Evolutionary conservation across 1,284 basidiomycete genomes (phyloP), one percentile per base, ranked within the genome.

Genomic region (Leccinum pachyderme): DNA sequence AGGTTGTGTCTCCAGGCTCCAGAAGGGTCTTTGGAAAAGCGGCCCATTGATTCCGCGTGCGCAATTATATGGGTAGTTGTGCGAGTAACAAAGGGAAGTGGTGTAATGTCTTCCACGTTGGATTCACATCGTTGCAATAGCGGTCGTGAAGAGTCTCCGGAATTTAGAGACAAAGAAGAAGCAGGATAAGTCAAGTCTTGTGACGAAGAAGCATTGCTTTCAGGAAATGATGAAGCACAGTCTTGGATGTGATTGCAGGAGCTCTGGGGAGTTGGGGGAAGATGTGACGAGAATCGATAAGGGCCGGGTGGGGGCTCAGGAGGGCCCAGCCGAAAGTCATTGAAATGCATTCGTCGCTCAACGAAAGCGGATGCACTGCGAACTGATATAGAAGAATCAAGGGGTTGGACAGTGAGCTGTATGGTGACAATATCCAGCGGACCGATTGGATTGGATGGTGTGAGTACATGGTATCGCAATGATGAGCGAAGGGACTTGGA

Each of bases 1-100:
- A 90, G 69, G 3, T 80, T 85, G 67, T 85, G 83, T 48, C 72
- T 77, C 80, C 81, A 88, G 8, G 82, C 69, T 43, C 85, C 85
- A 49, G 76, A 69, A 2, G 73, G 66, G 61, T 86, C 81, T 51
- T 73, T 77, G 44, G 75, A 63, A 64, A 88, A 86, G 33, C 74
- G 73, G 27, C 80, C 82, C 1, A 78, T 76, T 12, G 80, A 80
- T 64, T 89, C 84, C 15, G 79, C 75, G 55, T 79, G 81, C 28
- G 79, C 78, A 53, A 90, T 75, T 47, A 78, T 77, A 51, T 80
- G 77, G 32, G 75, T 83, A n/a, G 72, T 65, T 49, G 76, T 69
- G 32, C 74, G 63, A 41, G 72, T 66, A 41, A 53, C 59, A 48
- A 59, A 59, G 45, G 58, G 53, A 59, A 54, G 55, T 7, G 66